A percentile compares a stretch with the other conserved stretches of the same genome.
Conservation (phyloP, 495 filamentous ascomycete species). For the Penicillium antarcticum region DNA sequence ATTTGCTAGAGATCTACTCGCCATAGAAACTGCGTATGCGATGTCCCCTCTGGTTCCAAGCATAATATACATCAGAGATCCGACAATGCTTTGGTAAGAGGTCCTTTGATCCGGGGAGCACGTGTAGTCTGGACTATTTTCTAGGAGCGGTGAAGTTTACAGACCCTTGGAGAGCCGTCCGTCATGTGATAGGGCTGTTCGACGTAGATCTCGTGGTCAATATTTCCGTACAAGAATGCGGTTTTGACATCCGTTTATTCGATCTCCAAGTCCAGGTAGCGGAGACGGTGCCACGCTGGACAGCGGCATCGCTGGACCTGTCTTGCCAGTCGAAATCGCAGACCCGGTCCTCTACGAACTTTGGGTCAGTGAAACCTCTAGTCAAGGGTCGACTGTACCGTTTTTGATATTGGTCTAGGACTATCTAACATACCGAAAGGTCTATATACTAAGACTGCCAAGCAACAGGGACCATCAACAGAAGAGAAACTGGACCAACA, state of each 20-base stretch:
- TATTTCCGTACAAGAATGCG: constrained; percentile 28
- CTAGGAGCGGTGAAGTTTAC: constrained; percentile 8
- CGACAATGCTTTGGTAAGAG: constrained; percentile 15
- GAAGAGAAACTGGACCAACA: neutral
- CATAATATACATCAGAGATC: constrained; percentile 23
- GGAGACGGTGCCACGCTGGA: too few species aligned
- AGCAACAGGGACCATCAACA: neutral
- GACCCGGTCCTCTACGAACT: too few species aligned
- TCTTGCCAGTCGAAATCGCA: too few species aligned
- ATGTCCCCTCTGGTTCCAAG: constrained; percentile 21
- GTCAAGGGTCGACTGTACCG: too few species aligned
- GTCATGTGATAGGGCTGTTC: constrained; percentile 19
- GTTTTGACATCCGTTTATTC: constrained; percentile 33
- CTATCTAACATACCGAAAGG: too few species aligned
- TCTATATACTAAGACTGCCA: constrained; percentile 1
- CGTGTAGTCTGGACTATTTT: constrained; percentile 5
- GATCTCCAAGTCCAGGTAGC: constrained; percentile 23
- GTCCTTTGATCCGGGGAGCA: constrained; percentile 2
- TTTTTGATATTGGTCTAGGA: too few species aligned
- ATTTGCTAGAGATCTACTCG: constrained; percentile 17
- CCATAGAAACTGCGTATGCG: constrained; percentile 12
- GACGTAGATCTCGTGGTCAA: constrained; percentile 29
- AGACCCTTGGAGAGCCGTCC: constrained; percentile 17
- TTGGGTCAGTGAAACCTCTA: too few species aligned
- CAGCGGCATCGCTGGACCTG: too few species aligned